These are phyloP conservation scores for Cerioporus squamosus DNA, from an alignment of 1,284 basidiomycete genomes.

Conservation along the genomic window DNA sequence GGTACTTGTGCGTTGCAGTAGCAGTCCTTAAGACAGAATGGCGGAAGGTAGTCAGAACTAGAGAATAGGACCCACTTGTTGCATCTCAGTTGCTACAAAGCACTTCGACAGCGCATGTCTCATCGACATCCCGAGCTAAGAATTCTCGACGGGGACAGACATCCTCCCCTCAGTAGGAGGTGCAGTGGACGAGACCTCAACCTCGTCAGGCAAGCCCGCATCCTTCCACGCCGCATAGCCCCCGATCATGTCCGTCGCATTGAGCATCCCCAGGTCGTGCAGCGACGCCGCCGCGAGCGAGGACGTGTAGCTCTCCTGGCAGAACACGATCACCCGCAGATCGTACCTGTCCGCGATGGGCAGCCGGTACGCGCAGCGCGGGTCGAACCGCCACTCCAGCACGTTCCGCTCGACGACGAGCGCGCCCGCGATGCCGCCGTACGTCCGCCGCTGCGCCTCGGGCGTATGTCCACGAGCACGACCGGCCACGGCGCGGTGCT, in stretches of 20 bases:
- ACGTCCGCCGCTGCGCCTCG: constrained; percentile 52
- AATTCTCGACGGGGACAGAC: constrained; percentile 6
- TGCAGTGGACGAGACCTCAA: constrained; percentile 19
- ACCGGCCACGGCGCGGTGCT: constrained; percentile 57
- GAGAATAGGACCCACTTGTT: no score
- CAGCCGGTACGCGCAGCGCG: constrained; percentile 54
- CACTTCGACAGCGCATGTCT: no score
- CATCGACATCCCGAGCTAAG: no score
- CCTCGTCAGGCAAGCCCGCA: constrained; percentile 57
- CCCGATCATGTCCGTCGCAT: constrained; percentile 76
- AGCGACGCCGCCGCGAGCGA: constrained; percentile 71
- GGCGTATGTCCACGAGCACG: constrained; percentile 76
- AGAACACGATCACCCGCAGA: constrained; percentile 69
- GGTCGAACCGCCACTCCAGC: constrained; percentile 79
- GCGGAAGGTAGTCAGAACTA: no score
- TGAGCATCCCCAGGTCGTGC: constrained; percentile 67
- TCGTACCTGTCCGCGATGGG: constrained; percentile 73
- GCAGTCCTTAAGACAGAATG: no score
- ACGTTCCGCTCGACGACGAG: constrained; percentile 71
- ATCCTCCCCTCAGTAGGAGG: constrained; percentile 17
- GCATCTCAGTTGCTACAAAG: no score
- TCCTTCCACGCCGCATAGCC: constrained; percentile 74
- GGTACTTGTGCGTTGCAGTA: no score
- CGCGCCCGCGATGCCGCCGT: constrained; percentile 64
- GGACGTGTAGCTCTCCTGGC: constrained; percentile 70